Conservation (phyloP, 305 asterid species). For the Solanum chacoense region DNA sequence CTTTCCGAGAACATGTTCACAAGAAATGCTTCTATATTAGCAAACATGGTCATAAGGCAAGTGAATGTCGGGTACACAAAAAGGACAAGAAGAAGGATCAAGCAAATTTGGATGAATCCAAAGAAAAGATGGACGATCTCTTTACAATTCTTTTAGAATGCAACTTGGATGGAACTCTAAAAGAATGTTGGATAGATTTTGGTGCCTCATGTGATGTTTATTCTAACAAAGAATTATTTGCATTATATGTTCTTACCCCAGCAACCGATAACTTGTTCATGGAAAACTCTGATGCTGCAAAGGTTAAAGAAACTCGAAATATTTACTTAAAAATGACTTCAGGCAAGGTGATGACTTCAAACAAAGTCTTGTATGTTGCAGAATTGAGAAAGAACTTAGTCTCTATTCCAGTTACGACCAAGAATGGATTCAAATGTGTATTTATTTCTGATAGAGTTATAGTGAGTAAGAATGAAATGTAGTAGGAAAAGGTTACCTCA, state of each 20-base stretch:
- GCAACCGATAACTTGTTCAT: too few relatives aligned
- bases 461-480: neutral
- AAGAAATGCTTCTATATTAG: neutral
- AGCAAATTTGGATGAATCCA: too few relatives aligned
- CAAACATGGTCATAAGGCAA: neutral
- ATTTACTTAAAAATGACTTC: too few relatives aligned
- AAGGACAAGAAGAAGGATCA: neutral
- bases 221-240: neutral
- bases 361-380: neutral
- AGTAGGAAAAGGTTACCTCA: too few relatives aligned
- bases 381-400: neutral
- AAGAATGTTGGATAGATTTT: neutral
- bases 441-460: neutral
- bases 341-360: neutral
- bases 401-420: neutral
- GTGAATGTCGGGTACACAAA: neutral
- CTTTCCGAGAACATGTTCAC: neutral
- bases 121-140: neutral
- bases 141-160: neutral
- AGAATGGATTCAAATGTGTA: neutral
- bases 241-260: neutral
- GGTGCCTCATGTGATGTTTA: neutral
- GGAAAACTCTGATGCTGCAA: fast-evolving
- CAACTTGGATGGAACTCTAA: neutral
- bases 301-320: fast-evolving